Conservation (phyloP, 2,329 filamentous ascomycete species). For the Elsinoe fawcettii region DNA sequence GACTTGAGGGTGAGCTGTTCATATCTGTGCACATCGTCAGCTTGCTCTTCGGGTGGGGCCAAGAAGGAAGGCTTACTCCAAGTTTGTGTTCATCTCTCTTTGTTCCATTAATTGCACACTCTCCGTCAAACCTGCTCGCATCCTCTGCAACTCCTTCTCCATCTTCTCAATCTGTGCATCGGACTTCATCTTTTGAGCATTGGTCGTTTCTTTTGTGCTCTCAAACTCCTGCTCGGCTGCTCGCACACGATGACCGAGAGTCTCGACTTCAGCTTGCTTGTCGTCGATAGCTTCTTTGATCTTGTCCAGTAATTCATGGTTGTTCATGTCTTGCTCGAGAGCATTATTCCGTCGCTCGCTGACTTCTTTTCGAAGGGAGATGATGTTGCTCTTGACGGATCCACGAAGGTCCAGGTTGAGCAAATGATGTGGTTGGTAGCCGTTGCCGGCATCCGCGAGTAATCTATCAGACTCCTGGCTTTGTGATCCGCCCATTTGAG, state of each 20-base stretch:
- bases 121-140: slow-evolving; percentile 75
- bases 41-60: neutral
- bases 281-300: slow-evolving; percentile 97
- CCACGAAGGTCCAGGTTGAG: slow-evolving; percentile 84
- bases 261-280: slow-evolving; percentile 85
- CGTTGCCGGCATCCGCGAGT: slow-evolving; percentile 70
- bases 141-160: slow-evolving; percentile 94
- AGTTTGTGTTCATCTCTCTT: slow-evolving; percentile 90
- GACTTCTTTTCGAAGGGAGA: slow-evolving; percentile 76
- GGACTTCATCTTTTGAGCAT: slow-evolving; percentile 76
- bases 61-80: slow-evolving; percentile 62
- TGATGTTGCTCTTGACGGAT: slow-evolving; percentile 68
- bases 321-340: slow-evolving; percentile 87
- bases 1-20: slow-evolving; percentile 84
- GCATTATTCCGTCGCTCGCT: slow-evolving; percentile 76
- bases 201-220: slow-evolving; percentile 79
- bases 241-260: slow-evolving; percentile 77
- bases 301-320: slow-evolving; percentile 85
- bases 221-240: slow-evolving; percentile 91
- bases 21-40: slow-evolving; percentile 50
- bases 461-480: slow-evolving; percentile 62
- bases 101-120: slow-evolving; percentile 89
- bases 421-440: slow-evolving; percentile 83
- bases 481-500: slow-evolving; percentile 42
- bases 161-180: slow-evolving; percentile 97